A percentile compares a stretch with the other conserved stretches of the same genome.
These are phyloP conservation scores for Kregervanrija fluxuum DNA, from an alignment of 805 yeast species.

Conservation along the genomic window DNA sequence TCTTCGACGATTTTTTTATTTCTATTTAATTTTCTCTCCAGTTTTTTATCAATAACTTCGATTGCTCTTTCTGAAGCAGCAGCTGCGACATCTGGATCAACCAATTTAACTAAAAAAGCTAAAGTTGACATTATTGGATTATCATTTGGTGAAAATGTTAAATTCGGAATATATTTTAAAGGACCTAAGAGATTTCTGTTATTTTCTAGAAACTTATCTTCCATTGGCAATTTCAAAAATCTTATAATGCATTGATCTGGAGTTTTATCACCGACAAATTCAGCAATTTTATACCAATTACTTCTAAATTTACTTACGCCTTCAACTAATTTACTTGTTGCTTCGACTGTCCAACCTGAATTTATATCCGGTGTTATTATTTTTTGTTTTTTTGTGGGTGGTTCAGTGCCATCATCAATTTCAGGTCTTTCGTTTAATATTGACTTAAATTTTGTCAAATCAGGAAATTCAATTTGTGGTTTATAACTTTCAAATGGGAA, in stretches of 20 bases:
- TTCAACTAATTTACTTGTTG: constrained; percentile 50
- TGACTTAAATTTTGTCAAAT: constrained; percentile 22
- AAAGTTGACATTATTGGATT: constrained; percentile 94
- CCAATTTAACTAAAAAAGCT: constrained; percentile 76
- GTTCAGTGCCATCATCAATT: constrained; percentile 8
- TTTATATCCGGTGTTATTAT: constrained; percentile 30
- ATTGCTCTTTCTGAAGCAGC: constrained; percentile 70
- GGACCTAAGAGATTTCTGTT: constrained; percentile 53
- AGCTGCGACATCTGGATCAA: constrained; percentile 78
- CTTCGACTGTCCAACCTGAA: constrained; percentile 60
- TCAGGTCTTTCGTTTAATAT: background rate
- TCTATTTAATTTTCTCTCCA: constrained; percentile 31
- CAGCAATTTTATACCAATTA: constrained; percentile 77
- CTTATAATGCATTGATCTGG: constrained; percentile 76
- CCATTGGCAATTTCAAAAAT: constrained; percentile 75
- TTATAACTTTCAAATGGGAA: constrained; percentile 86
- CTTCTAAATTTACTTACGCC: constrained; percentile 56
- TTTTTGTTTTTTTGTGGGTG: constrained; percentile 17
- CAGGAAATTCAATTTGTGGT: constrained; percentile 45
- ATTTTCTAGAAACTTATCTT: constrained; percentile 58
- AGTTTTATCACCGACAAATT: constrained; percentile 53
- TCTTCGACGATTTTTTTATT: constrained; percentile 13
- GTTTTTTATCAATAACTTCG: constrained; percentile 37
- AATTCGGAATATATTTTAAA: constrained; percentile 70
- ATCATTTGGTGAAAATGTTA: constrained; percentile 79